Evolutionary conservation across 768 basidiomycete species (phyloP).

Genomic region (Xerocomus potaroensis): DNA sequence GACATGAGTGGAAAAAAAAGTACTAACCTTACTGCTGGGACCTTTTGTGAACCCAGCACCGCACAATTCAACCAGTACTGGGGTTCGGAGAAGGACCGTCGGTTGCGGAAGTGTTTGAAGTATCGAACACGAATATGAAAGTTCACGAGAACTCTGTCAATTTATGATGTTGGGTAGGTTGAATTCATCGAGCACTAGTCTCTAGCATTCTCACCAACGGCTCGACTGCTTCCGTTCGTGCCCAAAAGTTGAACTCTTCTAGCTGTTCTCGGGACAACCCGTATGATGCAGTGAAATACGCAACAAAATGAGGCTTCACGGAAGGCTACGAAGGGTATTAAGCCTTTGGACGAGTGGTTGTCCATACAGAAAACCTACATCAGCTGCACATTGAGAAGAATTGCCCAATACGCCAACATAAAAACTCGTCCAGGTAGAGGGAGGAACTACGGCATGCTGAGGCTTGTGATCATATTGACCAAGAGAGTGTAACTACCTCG

Average conservation of each 20-base stretch:
- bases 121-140: constrained; percentile 57
- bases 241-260: constrained; percentile 67
- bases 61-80: constrained; percentile 67
- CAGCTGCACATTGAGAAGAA: constrained; percentile 32
- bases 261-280: constrained; percentile 64
- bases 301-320: constrained; percentile 56
- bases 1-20: neutral
- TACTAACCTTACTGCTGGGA: constrained; percentile 48
- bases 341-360: neutral
- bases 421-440: constrained; percentile 72
- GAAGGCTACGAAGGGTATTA: constrained; percentile 31
- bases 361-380: constrained; percentile 32
- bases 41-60: constrained; percentile 83
- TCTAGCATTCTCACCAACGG: constrained; percentile 11
- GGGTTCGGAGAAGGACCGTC: constrained; percentile 50
- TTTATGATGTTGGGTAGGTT: neutral
- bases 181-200: neutral
- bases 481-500: constrained; percentile 47
- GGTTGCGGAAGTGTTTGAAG: constrained; percentile 49
- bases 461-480: neutral
- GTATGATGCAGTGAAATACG: constrained; percentile 76
- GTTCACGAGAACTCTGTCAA: constrained; percentile 10
- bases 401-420: constrained; percentile 69
- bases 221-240: constrained; percentile 34
- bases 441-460: constrained; percentile 47